phyloP scores from a whole-genome alignment of 2,329 filamentous ascomycete genomes.

The Exophiala oligosperma region DNA sequence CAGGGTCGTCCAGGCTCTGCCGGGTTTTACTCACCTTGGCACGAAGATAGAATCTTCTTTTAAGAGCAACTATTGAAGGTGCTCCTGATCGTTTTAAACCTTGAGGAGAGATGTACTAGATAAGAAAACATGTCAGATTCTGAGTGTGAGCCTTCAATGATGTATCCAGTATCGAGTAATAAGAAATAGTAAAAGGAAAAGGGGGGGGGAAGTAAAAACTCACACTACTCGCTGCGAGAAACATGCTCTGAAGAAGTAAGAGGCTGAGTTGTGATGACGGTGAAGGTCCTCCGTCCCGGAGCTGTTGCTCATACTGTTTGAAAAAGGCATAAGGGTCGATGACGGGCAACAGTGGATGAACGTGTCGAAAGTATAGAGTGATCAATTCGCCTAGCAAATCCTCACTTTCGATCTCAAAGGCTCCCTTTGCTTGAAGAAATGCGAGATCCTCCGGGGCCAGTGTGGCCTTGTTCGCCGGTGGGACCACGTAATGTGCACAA shows the following conservation, averaged over 20 bases:
- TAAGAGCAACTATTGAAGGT: slow-evolving; percentile 40
- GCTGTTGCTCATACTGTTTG: neutral
- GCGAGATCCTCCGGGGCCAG: slow-evolving; percentile 67
- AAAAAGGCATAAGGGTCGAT: slow-evolving; percentile 7
- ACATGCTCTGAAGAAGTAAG: slow-evolving; percentile 42
- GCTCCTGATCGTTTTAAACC: slow-evolving; percentile 35
- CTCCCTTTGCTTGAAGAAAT: slow-evolving; percentile 81
- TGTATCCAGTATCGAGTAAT: too few species aligned
- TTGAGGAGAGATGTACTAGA: slow-evolving; percentile 30
- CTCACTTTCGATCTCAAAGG: slow-evolving; percentile 70
- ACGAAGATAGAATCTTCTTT: slow-evolving; percentile 67
- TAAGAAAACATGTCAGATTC: neutral
- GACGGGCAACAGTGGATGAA: slow-evolving; percentile 85
- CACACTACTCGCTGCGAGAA: slow-evolving; percentile 64
- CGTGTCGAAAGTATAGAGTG: slow-evolving; percentile 81
- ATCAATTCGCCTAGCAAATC: slow-evolving; percentile 76
- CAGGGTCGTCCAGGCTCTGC: slow-evolving; percentile 58
- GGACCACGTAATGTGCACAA: neutral
- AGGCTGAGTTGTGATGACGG: neutral
- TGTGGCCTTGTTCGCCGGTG: neutral
- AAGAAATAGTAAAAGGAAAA: too few species aligned
- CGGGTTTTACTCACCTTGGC: slow-evolving; percentile 68
- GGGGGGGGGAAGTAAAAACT: slow-evolving; percentile 34
- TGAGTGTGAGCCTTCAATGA: too few species aligned
- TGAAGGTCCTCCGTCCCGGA: neutral